These are phyloP conservation scores for Venturia asperata DNA, from an alignment of 2,329 filamentous ascomycete genomes.

Conservation along the genomic window DNA sequence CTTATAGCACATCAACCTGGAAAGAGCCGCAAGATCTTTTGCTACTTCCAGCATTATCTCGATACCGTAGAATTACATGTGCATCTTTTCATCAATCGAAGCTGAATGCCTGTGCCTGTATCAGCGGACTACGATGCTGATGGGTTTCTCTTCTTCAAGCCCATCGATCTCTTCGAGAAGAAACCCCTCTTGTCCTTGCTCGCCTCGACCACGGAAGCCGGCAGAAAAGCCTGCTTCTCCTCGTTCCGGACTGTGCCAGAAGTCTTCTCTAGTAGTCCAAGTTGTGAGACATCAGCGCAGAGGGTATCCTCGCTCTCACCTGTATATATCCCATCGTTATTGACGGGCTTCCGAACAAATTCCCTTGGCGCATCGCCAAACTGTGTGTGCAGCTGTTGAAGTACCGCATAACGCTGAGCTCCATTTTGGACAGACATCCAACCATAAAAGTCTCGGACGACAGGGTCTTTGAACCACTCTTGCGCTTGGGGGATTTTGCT, in stretches of 20 bases:
- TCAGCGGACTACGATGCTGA: not conserved
- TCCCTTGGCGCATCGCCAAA: not conserved
- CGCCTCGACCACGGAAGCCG: not conserved
- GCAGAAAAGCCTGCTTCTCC: not conserved
- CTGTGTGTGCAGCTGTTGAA: not conserved
- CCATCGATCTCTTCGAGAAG: constrained; percentile 3
- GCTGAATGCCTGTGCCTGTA: not conserved
- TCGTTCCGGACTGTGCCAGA: not conserved
- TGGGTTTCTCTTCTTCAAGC: not conserved
- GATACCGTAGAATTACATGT: not conserved
- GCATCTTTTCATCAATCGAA: not conserved
- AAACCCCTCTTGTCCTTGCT: constrained; percentile 2
- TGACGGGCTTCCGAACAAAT: not conserved
- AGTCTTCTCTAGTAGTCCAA: not conserved
- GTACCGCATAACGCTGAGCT: not conserved
- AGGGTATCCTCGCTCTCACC: not conserved
- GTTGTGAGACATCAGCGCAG: not conserved
- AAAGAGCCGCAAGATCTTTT: not conserved
- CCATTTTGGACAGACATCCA: not conserved
- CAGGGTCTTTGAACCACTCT: not conserved
- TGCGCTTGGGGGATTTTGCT: not conserved
- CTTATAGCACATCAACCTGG: not conserved
- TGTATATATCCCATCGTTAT: not conserved
- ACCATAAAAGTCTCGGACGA: not conserved
- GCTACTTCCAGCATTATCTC: not conserved